Conservation (phyloP, 2,329 filamentous ascomycete genomes). For the Neobulgaria alba region DNA sequence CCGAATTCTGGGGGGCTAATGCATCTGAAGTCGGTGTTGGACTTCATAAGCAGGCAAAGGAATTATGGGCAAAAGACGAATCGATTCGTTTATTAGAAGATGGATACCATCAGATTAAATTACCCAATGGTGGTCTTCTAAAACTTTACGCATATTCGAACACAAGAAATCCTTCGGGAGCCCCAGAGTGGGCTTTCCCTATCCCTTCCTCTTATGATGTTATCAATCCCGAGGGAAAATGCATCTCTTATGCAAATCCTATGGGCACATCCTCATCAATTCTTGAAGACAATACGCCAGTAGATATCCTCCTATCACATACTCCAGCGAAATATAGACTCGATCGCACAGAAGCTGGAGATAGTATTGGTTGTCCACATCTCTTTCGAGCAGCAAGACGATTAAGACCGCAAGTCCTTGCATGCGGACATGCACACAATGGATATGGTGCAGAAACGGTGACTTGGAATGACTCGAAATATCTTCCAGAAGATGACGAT, state of each 20-base stretch:
- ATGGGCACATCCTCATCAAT: slow-evolving; percentile 1
- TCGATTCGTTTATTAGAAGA: slow-evolving; percentile 23
- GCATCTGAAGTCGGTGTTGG: slow-evolving; percentile 2
- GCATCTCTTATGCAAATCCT: too few species aligned
- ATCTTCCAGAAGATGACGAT: too few species aligned
- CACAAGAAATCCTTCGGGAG: too few species aligned
- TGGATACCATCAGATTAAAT: slow-evolving; percentile 19
- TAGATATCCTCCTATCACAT: slow-evolving; percentile 34
- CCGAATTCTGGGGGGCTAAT: slow-evolving; percentile 2
- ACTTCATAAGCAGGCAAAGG: slow-evolving; percentile 5
- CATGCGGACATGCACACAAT: slow-evolving; percentile 51
- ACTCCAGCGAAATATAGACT: slow-evolving; percentile 28
- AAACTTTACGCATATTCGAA: slow-evolving; percentile 17
- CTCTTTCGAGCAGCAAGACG: slow-evolving; percentile 39
- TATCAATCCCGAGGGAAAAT: slow-evolving; percentile 18
- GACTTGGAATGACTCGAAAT: too few species aligned
- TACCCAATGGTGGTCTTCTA: slow-evolving; percentile 21
- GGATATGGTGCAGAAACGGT: slow-evolving; percentile 48
- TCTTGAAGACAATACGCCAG: slow-evolving; percentile 9
- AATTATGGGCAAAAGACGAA: slow-evolving; percentile 8
- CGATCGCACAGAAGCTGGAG: slow-evolving; percentile 17
- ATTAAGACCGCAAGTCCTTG: slow-evolving; percentile 40
- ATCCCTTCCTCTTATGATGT: slow-evolving; percentile 18
- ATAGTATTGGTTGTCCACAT: slow-evolving; percentile 34
- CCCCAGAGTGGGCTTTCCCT: slow-evolving; percentile 23